Evolutionary conservation across 2,329 filamentous ascomycete species (phyloP).

Genomic region (Magnaporthales sp.): DNA sequence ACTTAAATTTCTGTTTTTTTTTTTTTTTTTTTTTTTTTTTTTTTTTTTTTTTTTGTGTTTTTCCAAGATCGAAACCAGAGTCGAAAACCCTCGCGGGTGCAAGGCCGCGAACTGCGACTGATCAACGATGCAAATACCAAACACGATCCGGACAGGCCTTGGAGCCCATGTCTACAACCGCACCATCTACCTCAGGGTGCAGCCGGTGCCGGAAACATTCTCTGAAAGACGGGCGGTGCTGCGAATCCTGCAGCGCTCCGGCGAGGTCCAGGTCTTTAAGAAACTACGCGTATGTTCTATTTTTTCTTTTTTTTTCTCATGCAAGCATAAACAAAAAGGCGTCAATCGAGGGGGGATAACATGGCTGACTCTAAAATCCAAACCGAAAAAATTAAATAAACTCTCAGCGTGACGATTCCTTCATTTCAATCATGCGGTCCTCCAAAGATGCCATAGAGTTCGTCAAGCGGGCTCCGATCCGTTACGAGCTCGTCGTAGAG

Average conservation of each 20-base stretch:
- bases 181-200: constrained; percentile 38
- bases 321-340: neutral
- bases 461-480: constrained; percentile 36
- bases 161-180: constrained; percentile 10
- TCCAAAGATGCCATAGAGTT: constrained; percentile 28
- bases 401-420: constrained; percentile 40
- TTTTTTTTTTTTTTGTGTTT: neutral
- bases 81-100: neutral
- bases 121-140: neutral
- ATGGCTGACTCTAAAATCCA: neutral
- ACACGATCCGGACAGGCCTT: neutral
- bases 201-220: constrained; percentile 41
- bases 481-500: constrained; percentile 29
- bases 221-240: constrained; percentile 47
- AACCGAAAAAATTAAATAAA: no score
- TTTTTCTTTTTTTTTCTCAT: no score
- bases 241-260: constrained; percentile 39
- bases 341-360: neutral
- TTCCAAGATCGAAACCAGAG: neutral
- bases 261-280: constrained; percentile 44
- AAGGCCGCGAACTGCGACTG: neutral
- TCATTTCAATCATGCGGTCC: constrained; percentile 38
- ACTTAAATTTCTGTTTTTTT: neutral
- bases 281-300: constrained; percentile 27
- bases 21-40: neutral